A percentile compares a stretch with the other conserved stretches of the same genome.
These are phyloP conservation scores for Micractinium conductrix DNA, from an alignment of 139 green algal species.

Conservation along the genomic window DNA sequence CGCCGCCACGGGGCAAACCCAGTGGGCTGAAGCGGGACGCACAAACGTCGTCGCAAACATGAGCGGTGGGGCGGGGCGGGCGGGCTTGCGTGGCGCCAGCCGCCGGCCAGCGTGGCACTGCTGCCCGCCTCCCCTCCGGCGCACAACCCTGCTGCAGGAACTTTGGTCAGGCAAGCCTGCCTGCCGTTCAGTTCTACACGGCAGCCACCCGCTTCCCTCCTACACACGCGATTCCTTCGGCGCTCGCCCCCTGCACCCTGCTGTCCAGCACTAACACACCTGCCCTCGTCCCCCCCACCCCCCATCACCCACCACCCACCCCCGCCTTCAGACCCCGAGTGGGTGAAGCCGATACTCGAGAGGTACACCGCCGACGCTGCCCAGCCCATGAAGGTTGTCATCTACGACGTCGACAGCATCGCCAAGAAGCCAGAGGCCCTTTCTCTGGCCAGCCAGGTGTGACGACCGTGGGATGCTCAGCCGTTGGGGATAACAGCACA, in stretches of 20 bases:
- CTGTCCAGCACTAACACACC: not conserved
- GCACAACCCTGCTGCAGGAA: too few relatives aligned
- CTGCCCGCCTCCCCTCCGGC: too few relatives aligned
- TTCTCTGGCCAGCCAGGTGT: not conserved
- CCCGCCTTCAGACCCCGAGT: constrained; percentile 18
- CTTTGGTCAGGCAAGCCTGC: too few relatives aligned
- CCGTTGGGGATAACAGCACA: too few relatives aligned
- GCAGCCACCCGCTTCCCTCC: too few relatives aligned
- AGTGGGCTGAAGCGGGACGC: constrained; percentile 6
- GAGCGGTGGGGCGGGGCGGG: not conserved
- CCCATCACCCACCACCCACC: not conserved
- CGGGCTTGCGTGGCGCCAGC: too few relatives aligned
- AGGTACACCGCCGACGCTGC: not conserved
- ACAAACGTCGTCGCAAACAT: constrained; percentile 21
- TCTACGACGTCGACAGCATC: constrained; percentile 14
- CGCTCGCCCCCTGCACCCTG: not conserved
- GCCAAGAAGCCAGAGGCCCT: not conserved
- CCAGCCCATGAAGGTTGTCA: constrained; percentile 5
- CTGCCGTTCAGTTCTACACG: too few relatives aligned
- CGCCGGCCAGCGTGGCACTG: not conserved
- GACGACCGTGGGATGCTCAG: too few relatives aligned
- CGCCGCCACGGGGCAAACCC: not conserved
- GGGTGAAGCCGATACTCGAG: constrained; percentile 13
- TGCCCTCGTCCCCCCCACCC: not conserved
- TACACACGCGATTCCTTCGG: too few relatives aligned